Conservation (phyloP, 2,329 filamentous ascomycete species). For the Diplodia sapinea region DNA sequence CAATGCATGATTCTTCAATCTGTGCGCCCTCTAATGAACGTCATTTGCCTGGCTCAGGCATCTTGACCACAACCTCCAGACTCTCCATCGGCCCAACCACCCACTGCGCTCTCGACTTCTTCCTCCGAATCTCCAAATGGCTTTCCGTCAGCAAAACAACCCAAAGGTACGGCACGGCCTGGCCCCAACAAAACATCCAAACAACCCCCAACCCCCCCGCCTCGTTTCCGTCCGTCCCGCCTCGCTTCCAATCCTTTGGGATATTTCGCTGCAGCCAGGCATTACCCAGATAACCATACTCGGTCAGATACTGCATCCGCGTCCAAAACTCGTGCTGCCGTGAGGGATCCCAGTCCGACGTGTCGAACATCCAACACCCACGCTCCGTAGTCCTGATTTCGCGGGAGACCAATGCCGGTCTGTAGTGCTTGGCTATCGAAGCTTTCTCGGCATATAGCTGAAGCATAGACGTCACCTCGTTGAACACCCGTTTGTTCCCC, state of each 20-base stretch:
- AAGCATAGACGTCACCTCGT: slow-evolving; percentile 16
- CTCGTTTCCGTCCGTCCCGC: slow-evolving; percentile 39
- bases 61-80: slow-evolving; percentile 61
- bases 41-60: slow-evolving; percentile 44
- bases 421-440: slow-evolving; percentile 34
- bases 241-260: slow-evolving; percentile 50
- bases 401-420: slow-evolving; percentile 30
- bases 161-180: slow-evolving; percentile 72
- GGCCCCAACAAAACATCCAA: slow-evolving; percentile 79
- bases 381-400: slow-evolving; percentile 60
- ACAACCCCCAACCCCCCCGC: slow-evolving; percentile 52
- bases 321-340: slow-evolving; percentile 65
- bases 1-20: too few species aligned
- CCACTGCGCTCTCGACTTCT: slow-evolving; percentile 21
- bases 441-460: slow-evolving; percentile 3
- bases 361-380: slow-evolving; percentile 76
- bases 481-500: slow-evolving; percentile 13
- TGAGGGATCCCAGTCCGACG: slow-evolving; percentile 58
- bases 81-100: slow-evolving; percentile 46
- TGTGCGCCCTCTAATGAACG: not conserved
- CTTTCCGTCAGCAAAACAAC: slow-evolving; percentile 41
- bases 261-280: slow-evolving; percentile 48
- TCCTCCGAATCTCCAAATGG: slow-evolving; percentile 11
- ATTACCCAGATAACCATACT: slow-evolving; percentile 64
- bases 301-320: slow-evolving; percentile 66